Percentiles rank a stretch among this genome's conserved stretches.
phyloP scores from a whole-genome alignment of 2,329 filamentous ascomycete genomes.

The Gnomoniopsis sp. region DNA sequence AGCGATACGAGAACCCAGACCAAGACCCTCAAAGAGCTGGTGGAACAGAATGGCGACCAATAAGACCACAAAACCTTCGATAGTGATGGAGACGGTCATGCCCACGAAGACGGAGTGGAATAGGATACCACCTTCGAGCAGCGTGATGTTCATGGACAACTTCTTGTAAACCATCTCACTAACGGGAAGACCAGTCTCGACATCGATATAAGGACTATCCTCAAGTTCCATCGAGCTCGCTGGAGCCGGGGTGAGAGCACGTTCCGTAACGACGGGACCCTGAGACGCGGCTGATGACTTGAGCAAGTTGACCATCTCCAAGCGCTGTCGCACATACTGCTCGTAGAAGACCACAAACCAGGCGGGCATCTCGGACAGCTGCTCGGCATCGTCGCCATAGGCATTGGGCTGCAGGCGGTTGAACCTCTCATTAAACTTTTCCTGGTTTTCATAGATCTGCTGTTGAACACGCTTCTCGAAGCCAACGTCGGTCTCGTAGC shows the following conservation, averaged over 20 bases:
- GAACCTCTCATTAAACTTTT: constrained; percentile 11
- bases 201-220: constrained; percentile 38
- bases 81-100: constrained; percentile 68
- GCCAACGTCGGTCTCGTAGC: constrained; percentile 32
- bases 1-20: constrained; percentile 68
- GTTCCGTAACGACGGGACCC: constrained; percentile 21
- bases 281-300: constrained; percentile 26
- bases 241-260: constrained; percentile 22
- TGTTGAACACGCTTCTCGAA: constrained; percentile 18
- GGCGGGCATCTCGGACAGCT: constrained; percentile 50
- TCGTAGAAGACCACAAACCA: constrained; percentile 64
- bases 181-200: constrained; percentile 39
- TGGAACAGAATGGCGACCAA: constrained; percentile 70
- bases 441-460: constrained; percentile 17
- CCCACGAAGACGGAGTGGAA: constrained; percentile 77
- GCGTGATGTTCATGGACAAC: constrained; percentile 68
- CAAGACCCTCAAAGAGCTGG: constrained; percentile 67
- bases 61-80: constrained; percentile 63
- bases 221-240: constrained; percentile 28
- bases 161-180: constrained; percentile 52
- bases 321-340: constrained; percentile 58
- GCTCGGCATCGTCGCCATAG: constrained; percentile 23
- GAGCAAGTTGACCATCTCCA: constrained; percentile 56
- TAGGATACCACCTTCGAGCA: constrained; percentile 74
- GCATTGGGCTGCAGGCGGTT: constrained; percentile 19